A percentile compares a stretch with the other conserved stretches of the same genome.
These are phyloP conservation scores for Aspergillus pseudotamarii DNA, from an alignment of 2,329 filamentous ascomycete genomes.

Conservation along the genomic window DNA sequence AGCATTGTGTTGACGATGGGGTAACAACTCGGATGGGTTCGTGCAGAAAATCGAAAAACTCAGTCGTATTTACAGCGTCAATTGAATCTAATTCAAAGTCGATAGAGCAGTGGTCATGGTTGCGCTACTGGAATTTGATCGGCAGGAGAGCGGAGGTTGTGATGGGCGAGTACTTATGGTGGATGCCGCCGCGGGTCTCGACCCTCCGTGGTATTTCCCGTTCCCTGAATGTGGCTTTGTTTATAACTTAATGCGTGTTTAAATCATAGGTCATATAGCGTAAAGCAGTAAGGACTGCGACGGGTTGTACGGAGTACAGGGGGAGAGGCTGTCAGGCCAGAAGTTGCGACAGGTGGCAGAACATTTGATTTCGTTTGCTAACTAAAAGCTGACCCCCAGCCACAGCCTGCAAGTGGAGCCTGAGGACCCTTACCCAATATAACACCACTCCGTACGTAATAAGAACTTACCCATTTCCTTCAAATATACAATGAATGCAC, in stretches of 20 bases:
- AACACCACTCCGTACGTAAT: neutral
- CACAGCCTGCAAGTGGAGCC: neutral
- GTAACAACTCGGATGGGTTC: neutral
- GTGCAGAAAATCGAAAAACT: neutral
- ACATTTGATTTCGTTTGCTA: neutral
- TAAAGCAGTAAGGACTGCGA: neutral
- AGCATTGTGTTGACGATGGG: constrained; percentile 28
- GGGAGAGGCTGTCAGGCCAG: neutral
- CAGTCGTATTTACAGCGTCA: neutral
- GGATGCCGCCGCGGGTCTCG: neutral
- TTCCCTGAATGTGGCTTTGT: neutral
- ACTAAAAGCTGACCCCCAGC: neutral
- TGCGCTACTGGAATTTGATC: constrained; percentile 4
- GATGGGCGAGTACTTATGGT: neutral
- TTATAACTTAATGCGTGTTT: neutral
- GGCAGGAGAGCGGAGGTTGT: constrained; percentile 1
- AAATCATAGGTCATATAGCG: neutral
- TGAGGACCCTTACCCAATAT: neutral
- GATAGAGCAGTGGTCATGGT: constrained; percentile 7
- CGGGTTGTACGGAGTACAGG: neutral
- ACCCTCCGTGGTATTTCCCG: neutral
- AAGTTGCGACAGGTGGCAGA: neutral
- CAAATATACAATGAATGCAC: neutral
- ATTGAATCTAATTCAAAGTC: constrained; percentile 6
- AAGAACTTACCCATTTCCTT: neutral